Evolutionary conservation across 2,329 filamentous ascomycete genomes (phyloP), one percentile per base, ranked within the genome.

Genomic region (Fusarium chaquense): DNA sequence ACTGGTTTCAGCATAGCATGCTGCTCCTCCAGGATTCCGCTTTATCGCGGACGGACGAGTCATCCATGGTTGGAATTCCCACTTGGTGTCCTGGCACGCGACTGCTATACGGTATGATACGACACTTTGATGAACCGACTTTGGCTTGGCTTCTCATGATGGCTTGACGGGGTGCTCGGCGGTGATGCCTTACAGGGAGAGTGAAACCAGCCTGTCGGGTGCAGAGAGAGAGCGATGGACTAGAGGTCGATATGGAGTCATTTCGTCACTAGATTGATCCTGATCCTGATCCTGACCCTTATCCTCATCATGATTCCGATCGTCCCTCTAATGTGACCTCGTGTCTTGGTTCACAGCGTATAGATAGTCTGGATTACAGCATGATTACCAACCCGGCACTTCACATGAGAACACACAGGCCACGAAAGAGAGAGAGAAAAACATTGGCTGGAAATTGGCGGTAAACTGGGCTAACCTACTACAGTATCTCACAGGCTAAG

Each of bases 361-460:
- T 24, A 54, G 16, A 26, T 24, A 54, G 16, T 18, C 26, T 13
- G 18, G 41, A 62, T 69, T 62, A 69, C 52, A 62, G 24, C 26
- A 62, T 62, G 61, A 67, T 69, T 51, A 69, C 66, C 66, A 66
- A 70, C 66, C 55, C 56, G 38, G 49, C 53, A 64, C 33, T 58
- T 58, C 28, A 44, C 24, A 18, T 44, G 40, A 1, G 15, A 6
- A 40, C 38, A 40, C 38, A 40, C 36, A 24, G 15, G 15, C 22
- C n/a, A 20, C 58, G 47, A 38, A 20, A 38, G 22, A 9, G 28
- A 28, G 28, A 28, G 26, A 9, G 8, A 16, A 32, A 22, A 32
- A 22, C n/a, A 35, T 33, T 58, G 52, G 43, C 45, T 51, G 51
- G 38, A 58, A 33, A 58, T 46, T 41, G 13, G 30, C 41, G 60